Evolutionary conservation across 2,329 filamentous ascomycete genomes (phyloP).

Genomic region (Alternaria hordeiaustralica): DNA sequence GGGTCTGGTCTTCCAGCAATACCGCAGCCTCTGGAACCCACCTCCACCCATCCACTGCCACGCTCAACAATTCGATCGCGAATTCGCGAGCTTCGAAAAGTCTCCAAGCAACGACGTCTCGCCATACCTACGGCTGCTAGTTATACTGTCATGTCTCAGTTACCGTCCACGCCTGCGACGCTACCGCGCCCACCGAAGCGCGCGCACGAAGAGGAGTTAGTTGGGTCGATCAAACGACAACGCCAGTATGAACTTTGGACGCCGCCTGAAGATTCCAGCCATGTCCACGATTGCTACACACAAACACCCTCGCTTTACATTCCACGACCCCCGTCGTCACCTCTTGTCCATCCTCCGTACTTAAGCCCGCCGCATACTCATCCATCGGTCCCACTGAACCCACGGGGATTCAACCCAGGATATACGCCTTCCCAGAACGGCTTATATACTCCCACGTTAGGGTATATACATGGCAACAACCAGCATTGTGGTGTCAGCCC

Average conservation of each 20-base stretch:
- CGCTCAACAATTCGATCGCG: not conserved
- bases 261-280: too few relatives aligned
- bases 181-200: not conserved
- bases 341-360: not conserved
- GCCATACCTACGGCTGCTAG: not conserved
- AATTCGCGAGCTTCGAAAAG: not conserved
- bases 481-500: not conserved
- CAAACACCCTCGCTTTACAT: not conserved
- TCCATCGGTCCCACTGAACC: not conserved
- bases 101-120: too few relatives aligned
- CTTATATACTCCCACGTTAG: not conserved
- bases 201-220: not conserved
- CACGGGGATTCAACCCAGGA: too few relatives aligned
- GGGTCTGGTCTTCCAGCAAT: too few relatives aligned
- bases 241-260: not conserved
- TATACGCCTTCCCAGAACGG: not conserved
- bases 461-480: not conserved
- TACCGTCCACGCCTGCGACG: not conserved
- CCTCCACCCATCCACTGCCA: not conserved
- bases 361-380: too few relatives aligned
- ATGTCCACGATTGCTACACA: not conserved
- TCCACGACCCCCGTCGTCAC: not conserved
- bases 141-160: not conserved
- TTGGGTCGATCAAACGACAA: not conserved
- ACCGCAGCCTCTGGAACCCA: too few relatives aligned